Base-by-base conservation (phyloP, 2,329 filamentous ascomycete species). In the Hypoxylon sp. region DNA sequence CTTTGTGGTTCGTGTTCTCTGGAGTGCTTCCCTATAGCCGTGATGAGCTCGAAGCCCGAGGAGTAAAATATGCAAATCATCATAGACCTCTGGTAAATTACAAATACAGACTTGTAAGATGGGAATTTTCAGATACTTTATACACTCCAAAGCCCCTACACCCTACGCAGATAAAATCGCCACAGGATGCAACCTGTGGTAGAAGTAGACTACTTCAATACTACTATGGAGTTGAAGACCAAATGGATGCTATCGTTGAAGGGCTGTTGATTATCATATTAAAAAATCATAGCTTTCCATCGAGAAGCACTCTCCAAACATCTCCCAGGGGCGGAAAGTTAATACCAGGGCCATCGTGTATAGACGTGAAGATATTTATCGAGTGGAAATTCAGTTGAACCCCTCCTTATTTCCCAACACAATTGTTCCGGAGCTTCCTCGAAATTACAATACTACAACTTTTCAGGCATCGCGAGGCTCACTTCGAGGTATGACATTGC, bases 401-500 rank as follows among this genome's bases (percentile, higher is more conserved):
- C 14, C 1, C 30, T 4, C 2, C 12, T 33, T 12, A 4, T 11
- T 33, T 12, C 30, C 11, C 14, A 11, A 33, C 12, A 9, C 2
- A 1, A 4, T 33, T 12, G 11, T 3, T 12, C 30, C 30, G 30
- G 14, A 33, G 30, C 30, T 14, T 33, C 30, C 30, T 18, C 8
- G 8, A 54, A 54, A 38, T 54, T 38, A 8, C 44, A 54, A n/a
- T 54, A n/a, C 51, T 38, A 54, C 8, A 54, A 9, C 9, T n/a
- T 44, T 32, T 61, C 55, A n/a, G 58, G 50, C 2, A 55, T 18
- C 1, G 24, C 36, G 12, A 61, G 42, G 18, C 40, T 49, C 3
- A 44, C 24, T 36, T 61, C 50, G 2, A 61, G 9, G 18, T 61
- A 61, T 1, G 58, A 50, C 51, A 54, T 51, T 4, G 59, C 7